phyloP scores from a whole-genome alignment of 1,284 basidiomycete genomes.

The Boletellus sp. region DNA sequence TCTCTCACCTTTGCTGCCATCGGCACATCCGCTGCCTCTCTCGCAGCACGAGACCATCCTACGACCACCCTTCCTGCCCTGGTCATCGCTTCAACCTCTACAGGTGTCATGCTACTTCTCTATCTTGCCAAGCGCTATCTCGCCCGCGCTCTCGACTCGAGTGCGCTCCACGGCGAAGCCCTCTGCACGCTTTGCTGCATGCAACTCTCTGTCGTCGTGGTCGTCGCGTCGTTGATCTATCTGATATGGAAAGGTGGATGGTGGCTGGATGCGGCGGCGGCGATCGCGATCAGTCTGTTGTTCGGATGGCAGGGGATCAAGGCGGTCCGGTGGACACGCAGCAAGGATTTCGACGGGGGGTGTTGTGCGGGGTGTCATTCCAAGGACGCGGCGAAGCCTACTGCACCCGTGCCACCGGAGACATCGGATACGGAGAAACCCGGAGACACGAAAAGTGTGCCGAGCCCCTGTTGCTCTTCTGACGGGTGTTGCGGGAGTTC shows the following conservation, averaged over 20 bases:
- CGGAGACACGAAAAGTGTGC: too few species aligned
- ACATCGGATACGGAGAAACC: background rate
- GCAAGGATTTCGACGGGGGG: conserved; percentile 38
- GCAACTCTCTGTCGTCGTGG: conserved; percentile 36
- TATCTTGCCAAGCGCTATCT: conserved; percentile 46
- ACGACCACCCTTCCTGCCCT: conserved; percentile 38
- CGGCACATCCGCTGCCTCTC: conserved; percentile 34
- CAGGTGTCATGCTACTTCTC: conserved; percentile 38
- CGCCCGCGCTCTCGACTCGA: conserved; percentile 41
- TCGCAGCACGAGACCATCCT: conserved; percentile 36
- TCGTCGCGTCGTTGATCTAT: conserved; percentile 36
- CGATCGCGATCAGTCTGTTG: conserved; percentile 37
- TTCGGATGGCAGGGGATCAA: conserved; percentile 44
- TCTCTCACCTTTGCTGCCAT: conserved; percentile 37
- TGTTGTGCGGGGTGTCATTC: conserved; percentile 28
- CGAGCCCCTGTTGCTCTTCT: background rate
- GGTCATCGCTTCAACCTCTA: conserved; percentile 41
- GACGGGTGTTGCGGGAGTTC: conserved; percentile 1
- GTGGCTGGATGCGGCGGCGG: conserved; percentile 46
- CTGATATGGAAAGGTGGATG: conserved; percentile 35
- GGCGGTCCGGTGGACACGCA: conserved; percentile 38
- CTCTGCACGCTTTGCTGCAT: conserved; percentile 35
- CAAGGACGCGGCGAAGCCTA: background rate
- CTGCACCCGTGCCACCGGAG: too few species aligned
- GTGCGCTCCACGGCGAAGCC: conserved; percentile 42